Base-by-base conservation (phyloP, 345 rosid genomes). In the Carallia pectinifolia region DNA sequence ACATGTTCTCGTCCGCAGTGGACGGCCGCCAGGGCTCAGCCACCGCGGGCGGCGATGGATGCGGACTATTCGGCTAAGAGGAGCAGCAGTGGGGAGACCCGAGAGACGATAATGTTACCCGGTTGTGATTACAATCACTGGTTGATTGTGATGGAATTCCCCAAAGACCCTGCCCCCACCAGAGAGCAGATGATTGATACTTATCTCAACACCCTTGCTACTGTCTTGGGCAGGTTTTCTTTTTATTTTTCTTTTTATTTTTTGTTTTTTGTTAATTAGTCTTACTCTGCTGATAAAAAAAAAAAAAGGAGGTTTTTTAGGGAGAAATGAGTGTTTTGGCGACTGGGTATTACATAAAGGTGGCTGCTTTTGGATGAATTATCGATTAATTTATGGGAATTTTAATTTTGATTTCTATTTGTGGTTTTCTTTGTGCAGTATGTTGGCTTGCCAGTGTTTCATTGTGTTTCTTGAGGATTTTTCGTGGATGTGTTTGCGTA, bases 131-230 rank as follows among this genome's bases (percentile, higher is more conserved):
- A 89, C 78, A 91, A 94, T 52, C 98, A 94, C 71, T 94, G 97
- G 98, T 88, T 94, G 44, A 94, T 91, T 31, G 98, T 94, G 7
- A 91, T 94, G 98, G 97, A 91, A 64, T 94, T 94, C 73, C 97
- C 98, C 59, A 94, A 94, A 68, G 97, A 94, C 74, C 97, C 98
- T 6, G 95, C 97, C 6, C 96, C 98, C 0, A 86, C 93, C 7
- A 84, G 96, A 12, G 97, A 93, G 44, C 97, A 91, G 78, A 91
- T 94, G 98, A 91, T 94, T 68, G 98, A 91, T 27, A 89, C 97
- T 72, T 94, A 91, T 71, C 97, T 91, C 47, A 78, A 87, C 62
- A 91, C 96, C 33, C 95, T 94, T 36, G 89, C 97, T 62, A 83
- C 97, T 59, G 95, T 94, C 12, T 82, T 94, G 23, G 96, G 98